Base-by-base conservation (phyloP, 441 rosid genomes). In the Sinapis alba region DNA sequence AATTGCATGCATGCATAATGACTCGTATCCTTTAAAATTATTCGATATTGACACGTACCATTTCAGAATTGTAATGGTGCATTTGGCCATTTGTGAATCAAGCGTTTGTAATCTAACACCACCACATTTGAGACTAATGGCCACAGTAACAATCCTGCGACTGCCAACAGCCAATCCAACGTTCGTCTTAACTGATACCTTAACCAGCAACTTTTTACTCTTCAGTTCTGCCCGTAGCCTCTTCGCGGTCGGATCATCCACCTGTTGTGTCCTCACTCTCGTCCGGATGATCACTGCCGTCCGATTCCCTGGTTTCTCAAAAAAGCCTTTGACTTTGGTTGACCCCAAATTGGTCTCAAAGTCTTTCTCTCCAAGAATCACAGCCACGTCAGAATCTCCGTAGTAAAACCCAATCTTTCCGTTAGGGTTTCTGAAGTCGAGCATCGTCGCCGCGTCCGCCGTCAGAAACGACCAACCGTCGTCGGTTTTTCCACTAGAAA, bases 341-440 rank as follows among this genome's bases (percentile, higher is more conserved):
- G 87, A 79, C 62, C 90, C 91, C 60, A 87, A 32, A 10, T 24
- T 76, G 4, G 72, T 75, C 11, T 69, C 83, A 34, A 71, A 74
- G 10, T 71, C 80, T 27, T 53, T 80, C 4, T 72, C 53, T 12
- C 86, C 89, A 0, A 68, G 36, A 0, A 69, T 69, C 38, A 86
- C 62, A 10, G 28, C 77, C 71, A 90, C 83, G 51, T 79, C 59
- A 12, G 79, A 58, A 63, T 27, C 63, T 1, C 92, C 84, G 65
- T 85, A 88, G 21, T 74, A 73, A 60, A 66, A 71, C 43, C 71
- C 71, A 18, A 92, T 68, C 68, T 78, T 84, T 12, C 71, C 71
- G 78, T 90, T 92, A 0, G 90, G 91, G 75, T 90, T 92, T 79
- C 77, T 78, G 16, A 84, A 78, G 69, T 88, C 85, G 7, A 92